Conservation (phyloP, 2,329 filamentous ascomycete species). For the Neopestalotiopsis clavispora region DNA sequence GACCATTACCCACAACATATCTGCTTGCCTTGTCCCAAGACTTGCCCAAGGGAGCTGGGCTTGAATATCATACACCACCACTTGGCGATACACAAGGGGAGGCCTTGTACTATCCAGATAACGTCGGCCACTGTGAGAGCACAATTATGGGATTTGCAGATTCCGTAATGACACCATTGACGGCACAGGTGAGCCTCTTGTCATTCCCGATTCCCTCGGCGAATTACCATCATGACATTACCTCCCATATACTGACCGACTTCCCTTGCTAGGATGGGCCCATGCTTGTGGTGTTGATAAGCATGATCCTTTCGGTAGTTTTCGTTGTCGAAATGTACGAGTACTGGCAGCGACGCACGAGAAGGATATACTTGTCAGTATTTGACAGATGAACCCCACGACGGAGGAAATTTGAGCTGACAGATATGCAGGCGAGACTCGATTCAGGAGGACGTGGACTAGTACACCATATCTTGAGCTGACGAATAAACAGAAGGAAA, state of each 20-base stretch:
- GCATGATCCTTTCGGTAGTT: not conserved
- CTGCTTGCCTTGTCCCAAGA: not conserved
- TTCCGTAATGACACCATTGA: not conserved
- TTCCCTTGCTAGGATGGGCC: not conserved
- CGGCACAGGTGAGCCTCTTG: not conserved
- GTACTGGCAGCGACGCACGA: not conserved
- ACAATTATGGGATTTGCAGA: not conserved
- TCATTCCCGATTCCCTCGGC: not conserved
- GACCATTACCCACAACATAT: not conserved
- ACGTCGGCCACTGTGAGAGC: not conserved
- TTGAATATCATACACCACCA: not conserved
- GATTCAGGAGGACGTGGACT: too few relatives aligned
- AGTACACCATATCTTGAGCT: too few relatives aligned
- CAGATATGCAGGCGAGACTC: too few relatives aligned
- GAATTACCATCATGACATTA: not conserved
- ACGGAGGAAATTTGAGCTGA: not conserved
- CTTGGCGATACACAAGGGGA: not conserved
- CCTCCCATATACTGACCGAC: not conserved
- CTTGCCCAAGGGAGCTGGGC: not conserved
- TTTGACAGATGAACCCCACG: not conserved
- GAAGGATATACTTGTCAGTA: not conserved
- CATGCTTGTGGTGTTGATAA: not conserved
- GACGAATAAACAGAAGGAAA: too few relatives aligned
- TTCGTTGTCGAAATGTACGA: not conserved
- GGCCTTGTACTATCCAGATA: not conserved